These are phyloP conservation scores for Phalaenopsis hybrid DNA, from an alignment of 116 monocot genomes.

Conservation along the genomic window DNA sequence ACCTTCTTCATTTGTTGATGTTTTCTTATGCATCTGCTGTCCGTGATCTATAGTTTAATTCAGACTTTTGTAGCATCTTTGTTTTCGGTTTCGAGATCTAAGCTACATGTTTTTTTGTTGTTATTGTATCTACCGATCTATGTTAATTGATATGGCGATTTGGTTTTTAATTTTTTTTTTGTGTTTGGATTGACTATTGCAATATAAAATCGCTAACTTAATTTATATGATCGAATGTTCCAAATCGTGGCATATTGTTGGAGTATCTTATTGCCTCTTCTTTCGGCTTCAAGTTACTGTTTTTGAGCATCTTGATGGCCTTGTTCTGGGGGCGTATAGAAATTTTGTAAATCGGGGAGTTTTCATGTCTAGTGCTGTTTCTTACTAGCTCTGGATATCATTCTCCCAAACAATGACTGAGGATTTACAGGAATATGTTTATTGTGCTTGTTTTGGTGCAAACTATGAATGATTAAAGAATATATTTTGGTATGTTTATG, in stretches of 20 bases:
- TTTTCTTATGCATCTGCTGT: not conserved
- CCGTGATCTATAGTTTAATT: not conserved
- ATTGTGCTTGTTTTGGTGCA: not conserved
- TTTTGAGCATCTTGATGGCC: not conserved
- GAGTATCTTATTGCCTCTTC: not conserved
- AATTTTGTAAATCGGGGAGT: not conserved
- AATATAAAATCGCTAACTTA: not conserved
- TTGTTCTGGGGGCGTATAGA: constrained; percentile 2
- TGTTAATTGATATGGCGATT: not conserved
- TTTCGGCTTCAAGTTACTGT: not conserved
- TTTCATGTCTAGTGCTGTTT: constrained; percentile 1
- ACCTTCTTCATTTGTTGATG: not conserved
- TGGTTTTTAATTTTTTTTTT: not conserved
- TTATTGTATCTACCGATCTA: not conserved
- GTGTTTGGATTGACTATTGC: not conserved
- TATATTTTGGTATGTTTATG: not conserved
- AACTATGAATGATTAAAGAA: not conserved
- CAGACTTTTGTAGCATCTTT: too few species aligned
- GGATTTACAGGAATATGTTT: not conserved
- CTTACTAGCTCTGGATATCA: not conserved
- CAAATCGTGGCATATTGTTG: not conserved
- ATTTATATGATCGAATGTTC: not conserved
- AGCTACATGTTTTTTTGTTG: not conserved
- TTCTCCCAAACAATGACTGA: not conserved
- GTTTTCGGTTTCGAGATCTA: not conserved